These are phyloP conservation scores for Xanthoparmelia taractica DNA, from an alignment of 495 filamentous ascomycete genomes.

Conservation along the genomic window DNA sequence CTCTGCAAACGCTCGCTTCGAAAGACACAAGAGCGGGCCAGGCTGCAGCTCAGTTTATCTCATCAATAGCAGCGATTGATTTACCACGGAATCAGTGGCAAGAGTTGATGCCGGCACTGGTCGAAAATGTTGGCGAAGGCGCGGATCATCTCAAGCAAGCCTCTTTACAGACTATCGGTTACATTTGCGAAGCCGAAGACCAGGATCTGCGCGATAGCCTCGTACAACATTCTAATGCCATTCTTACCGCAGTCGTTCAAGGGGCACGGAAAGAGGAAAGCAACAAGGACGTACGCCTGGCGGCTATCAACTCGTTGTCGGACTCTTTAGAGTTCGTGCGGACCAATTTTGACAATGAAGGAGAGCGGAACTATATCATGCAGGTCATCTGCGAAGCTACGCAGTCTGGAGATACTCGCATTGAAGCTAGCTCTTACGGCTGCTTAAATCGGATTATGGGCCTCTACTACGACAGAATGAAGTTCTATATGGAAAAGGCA, in stretches of 20 bases:
- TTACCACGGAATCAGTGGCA: conserved; percentile 88
- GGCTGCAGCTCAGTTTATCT: conserved; percentile 88
- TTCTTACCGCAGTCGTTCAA: conserved; percentile 94
- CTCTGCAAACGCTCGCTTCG: conserved; percentile 74
- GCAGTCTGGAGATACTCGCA: conserved; percentile 71
- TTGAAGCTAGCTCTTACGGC: conserved; percentile 92
- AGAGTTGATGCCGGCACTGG: conserved; percentile 82
- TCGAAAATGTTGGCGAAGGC: conserved; percentile 84
- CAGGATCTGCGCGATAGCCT: conserved; percentile 73
- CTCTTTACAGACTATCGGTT: conserved; percentile 89
- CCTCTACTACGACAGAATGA: conserved; percentile 98
- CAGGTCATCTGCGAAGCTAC: conserved; percentile 99
- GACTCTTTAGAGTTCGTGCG: conserved; percentile 98
- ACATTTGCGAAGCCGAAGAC: conserved; percentile 95
- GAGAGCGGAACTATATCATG: conserved; percentile 99
- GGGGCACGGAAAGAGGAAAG: conserved; percentile 92
- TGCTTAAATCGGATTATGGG: conserved; percentile 98
- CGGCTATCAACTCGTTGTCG: conserved; percentile 86
- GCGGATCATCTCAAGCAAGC: conserved; percentile 83
- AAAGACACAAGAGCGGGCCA: conserved; percentile 71
- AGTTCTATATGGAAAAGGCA: conserved; percentile 99
- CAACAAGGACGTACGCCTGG: conserved; percentile 79
- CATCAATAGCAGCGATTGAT: conserved; percentile 90
- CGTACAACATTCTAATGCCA: conserved; percentile 85
- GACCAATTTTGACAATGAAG: conserved; percentile 97